Evolutionary conservation across 2,329 filamentous ascomycete genomes (phyloP), one percentile per base, ranked within the genome.

Genomic region (Botryosphaeria agaves): DNA sequence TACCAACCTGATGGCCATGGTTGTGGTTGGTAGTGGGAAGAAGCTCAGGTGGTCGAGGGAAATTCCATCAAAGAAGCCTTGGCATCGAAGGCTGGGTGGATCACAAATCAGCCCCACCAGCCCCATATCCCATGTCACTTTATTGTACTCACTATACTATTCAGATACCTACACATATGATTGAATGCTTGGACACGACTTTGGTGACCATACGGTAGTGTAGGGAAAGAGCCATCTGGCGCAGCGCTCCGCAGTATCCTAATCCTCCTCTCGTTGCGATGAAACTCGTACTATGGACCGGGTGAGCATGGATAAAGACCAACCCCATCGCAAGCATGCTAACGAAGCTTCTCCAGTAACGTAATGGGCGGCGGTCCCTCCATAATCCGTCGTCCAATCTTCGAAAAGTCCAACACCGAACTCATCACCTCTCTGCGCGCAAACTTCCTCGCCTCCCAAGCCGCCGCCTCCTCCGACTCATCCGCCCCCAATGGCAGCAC

Each of bases 341-440:
- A 42, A 49, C 19, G 38, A 9, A 23, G 28, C 38, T 31, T 37
- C 32, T 36, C 28, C 44, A 75, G 71, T 48, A 94, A 92, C 61
- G 78, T 92, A 51, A 82, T 92, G 67, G 76, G 76, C 44, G 75
- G 72, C 38, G 80, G 81, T 34, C 78, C 80, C 34, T 82, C 83
- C 29, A 76, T 93, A 38, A 77, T 93, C 52, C 76, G 82, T 38
- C 81, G 80, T 46, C 72, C 76, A 11, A 68, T 75, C 36, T 70
- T 72, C 40, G 75, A 75, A 48, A 83, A 85, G 50, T 94, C 87
- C 32, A 95, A 95, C 51, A 75, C 85, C 43, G 89, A 98, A 56
- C 71, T 98, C 43, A 79, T 84, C 39, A 85, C 83, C 46, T 82
- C 84, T 3, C 69, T 98, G 12, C 78, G 81, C 43, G 72, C 75